Percentiles rank a stretch among this genome's conserved stretches.
phyloP scores from a whole-genome alignment of 768 basidiomycete genomes.

The Arthromyces matolae region DNA sequence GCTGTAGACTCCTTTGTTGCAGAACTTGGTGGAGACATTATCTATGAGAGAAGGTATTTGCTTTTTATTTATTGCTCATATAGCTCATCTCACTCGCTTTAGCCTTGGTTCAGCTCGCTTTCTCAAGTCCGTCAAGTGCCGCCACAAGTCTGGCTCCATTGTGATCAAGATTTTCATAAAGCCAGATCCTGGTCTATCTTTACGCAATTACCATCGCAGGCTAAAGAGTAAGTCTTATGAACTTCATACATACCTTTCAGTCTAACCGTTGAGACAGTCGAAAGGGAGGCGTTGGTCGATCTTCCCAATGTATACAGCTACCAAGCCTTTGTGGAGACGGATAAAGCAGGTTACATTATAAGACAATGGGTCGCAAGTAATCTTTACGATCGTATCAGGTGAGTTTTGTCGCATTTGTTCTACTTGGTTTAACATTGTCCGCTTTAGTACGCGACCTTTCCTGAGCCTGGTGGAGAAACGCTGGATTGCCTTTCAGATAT shows the following conservation, averaged over 20 bases:
- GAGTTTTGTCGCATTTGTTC: constrained; percentile 19
- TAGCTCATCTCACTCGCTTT: neutral
- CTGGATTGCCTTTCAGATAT: constrained; percentile 94
- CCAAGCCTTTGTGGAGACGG: constrained; percentile 88
- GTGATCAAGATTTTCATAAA: constrained; percentile 96
- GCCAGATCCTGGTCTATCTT: constrained; percentile 79
- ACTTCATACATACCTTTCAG: neutral
- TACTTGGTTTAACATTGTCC: neutral
- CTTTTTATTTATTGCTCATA: neutral
- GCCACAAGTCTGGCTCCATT: constrained; percentile 77
- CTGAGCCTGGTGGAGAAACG: constrained; percentile 90
- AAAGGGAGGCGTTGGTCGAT: constrained; percentile 79
- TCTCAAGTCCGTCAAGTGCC: constrained; percentile 81
- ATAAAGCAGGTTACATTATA: constrained; percentile 92
- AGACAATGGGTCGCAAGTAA: constrained; percentile 94
- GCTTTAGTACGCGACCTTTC: constrained; percentile 89
- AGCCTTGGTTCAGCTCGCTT: constrained; percentile 31
- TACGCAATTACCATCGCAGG: constrained; percentile 69
- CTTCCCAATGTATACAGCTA: constrained; percentile 88
- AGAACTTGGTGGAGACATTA: constrained; percentile 81
- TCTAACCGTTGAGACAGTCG: constrained; percentile 48
- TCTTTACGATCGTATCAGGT: constrained; percentile 97
- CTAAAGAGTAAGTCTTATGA: constrained; percentile 60
- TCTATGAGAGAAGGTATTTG: constrained; percentile 87
- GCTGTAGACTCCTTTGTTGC: constrained; percentile 89